Percentiles rank a stretch among this genome's conserved stretches.
Evolutionary conservation across 257 asterid genomes (phyloP).

Genomic region (Solanum etuberosum): DNA sequence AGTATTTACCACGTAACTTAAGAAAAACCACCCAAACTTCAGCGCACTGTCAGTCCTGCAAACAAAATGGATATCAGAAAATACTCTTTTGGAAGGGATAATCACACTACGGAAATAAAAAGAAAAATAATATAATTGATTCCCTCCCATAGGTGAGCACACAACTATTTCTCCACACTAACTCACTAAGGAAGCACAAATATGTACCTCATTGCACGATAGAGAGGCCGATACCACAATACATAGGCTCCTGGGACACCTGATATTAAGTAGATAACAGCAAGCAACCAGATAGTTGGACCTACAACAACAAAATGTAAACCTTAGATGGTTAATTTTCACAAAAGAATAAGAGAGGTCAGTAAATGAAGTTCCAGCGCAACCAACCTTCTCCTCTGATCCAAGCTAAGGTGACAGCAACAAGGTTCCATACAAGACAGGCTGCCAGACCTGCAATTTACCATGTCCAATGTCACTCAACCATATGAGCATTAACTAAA

Average conservation of each 20-base stretch:
- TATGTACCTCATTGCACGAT: constrained; percentile 84
- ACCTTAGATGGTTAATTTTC: not conserved
- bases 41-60: constrained; percentile 86
- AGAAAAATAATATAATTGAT: not conserved
- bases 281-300: constrained; percentile 70
- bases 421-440: constrained; percentile 69
- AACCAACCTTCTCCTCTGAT: constrained; percentile 88
- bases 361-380: constrained; percentile 6
- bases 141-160: not conserved
- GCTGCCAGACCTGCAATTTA: constrained; percentile 46
- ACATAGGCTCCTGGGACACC: constrained; percentile 93
- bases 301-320: constrained; percentile 23
- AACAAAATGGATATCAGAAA: not conserved
- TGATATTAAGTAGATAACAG: constrained; percentile 68
- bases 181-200: not conserved
- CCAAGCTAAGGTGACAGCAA: constrained; percentile 82
- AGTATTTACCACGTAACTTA: constrained; percentile 45
- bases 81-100: not conserved
- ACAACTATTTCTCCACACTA: not conserved
- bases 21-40: constrained; percentile 81
- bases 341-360: not conserved
- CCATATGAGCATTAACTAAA: not conserved
- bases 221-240: constrained; percentile 93
- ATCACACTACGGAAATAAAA: not conserved
- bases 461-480: constrained; percentile 4